A percentile compares a stretch with the other conserved stretches of the same genome.
These are phyloP conservation scores for Penicillium bovifimosum DNA, from an alignment of 495 filamentous ascomycete species.

Conservation along the genomic window DNA sequence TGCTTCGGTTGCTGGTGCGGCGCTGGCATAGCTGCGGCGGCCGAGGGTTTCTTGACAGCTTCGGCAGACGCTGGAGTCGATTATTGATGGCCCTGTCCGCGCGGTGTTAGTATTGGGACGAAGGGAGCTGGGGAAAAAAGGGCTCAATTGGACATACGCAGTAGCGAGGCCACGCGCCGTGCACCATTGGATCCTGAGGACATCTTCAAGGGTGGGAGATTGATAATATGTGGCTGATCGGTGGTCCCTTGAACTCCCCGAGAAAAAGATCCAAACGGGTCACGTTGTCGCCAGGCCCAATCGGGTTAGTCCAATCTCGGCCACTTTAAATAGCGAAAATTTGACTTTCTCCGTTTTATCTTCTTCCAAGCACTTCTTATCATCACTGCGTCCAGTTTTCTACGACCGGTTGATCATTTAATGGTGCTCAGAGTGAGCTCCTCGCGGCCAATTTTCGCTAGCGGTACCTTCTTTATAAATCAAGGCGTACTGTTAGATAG, in stretches of 20 bases:
- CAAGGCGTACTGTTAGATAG: conserved; percentile 71
- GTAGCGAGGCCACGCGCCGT: conserved; percentile 38
- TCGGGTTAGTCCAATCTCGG: conserved; percentile 4
- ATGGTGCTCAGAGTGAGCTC: conserved; percentile 52
- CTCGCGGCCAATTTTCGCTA: conserved; percentile 64
- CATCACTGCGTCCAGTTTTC: conserved; percentile 48
- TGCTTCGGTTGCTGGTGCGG: conserved; percentile 32
- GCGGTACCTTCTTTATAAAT: conserved; percentile 54
- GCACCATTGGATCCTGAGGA: conserved; percentile 43
- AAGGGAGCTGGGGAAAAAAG: background rate
- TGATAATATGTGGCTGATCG: conserved; percentile 16
- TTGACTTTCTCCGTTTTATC: conserved; percentile 23
- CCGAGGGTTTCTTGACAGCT: conserved; percentile 46
- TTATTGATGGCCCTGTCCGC: conserved; percentile 35
- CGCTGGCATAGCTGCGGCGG: conserved; percentile 42
- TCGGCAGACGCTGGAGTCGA: conserved; percentile 46
- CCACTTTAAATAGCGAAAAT: conserved; percentile 17
- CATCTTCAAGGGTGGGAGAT: conserved; percentile 25
- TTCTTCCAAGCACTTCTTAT: conserved; percentile 56
- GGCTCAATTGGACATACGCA: conserved; percentile 29
- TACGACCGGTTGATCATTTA: conserved; percentile 60
- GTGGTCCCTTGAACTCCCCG: conserved; percentile 17
- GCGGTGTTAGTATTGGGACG: conserved; percentile 9
- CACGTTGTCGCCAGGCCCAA: conserved; percentile 31
- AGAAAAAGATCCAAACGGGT: conserved; percentile 41